Conservation (phyloP, 306 rosid species). For the Quercus glauca region DNA sequence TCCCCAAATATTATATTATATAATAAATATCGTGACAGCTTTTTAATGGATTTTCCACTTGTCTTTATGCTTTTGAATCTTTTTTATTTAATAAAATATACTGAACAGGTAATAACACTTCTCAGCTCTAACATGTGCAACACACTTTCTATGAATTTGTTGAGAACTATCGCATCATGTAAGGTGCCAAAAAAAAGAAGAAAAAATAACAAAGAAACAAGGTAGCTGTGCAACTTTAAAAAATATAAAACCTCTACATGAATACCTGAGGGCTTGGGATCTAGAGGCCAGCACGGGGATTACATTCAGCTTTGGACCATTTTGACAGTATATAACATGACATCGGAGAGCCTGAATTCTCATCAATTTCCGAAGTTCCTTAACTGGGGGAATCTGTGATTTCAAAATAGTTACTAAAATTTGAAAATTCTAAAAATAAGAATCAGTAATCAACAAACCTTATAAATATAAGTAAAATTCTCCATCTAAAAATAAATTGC, state of each 20-base stretch:
- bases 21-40: background rate
- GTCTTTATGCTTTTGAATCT: background rate
- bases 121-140: background rate
- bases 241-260: background rate
- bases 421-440: background rate
- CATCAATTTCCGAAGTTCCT: constrained; percentile 45
- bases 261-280: constrained; percentile 55
- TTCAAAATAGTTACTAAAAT: background rate
- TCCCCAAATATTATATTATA: too few relatives aligned
- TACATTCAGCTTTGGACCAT: constrained; percentile 41
- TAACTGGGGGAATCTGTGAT: constrained; percentile 44
- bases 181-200: background rate
- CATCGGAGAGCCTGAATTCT: constrained; percentile 59
- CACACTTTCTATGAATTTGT: background rate
- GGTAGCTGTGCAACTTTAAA: background rate
- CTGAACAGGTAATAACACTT: background rate
- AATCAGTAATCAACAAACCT: background rate
- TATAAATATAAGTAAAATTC: background rate
- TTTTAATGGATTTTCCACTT: background rate
- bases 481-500: background rate
- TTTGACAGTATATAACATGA: constrained; percentile 38
- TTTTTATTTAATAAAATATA: background rate
- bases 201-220: background rate
- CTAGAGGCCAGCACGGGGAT: constrained; percentile 56
- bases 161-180: background rate